phyloP scores from a whole-genome alignment of 345 rosid genomes.

The Sonneratia alba region DNA sequence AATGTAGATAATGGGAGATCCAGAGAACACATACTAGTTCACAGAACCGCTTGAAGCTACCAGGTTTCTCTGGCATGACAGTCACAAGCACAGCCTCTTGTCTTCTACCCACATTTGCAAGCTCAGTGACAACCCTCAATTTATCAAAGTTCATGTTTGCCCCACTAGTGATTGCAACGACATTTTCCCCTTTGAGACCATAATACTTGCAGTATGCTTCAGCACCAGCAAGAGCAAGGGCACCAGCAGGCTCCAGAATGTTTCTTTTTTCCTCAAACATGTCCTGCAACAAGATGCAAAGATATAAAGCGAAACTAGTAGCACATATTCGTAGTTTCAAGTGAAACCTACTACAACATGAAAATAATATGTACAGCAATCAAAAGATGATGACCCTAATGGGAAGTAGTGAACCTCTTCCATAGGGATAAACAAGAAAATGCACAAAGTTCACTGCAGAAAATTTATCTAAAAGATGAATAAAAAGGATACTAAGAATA shows the following conservation, averaged over 20 bases:
- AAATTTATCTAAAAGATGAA: background rate
- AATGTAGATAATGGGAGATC: no score
- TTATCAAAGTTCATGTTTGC: conserved; percentile 97
- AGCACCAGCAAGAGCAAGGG: conserved; percentile 93
- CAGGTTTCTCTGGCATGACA: conserved; percentile 65
- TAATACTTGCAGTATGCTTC: conserved; percentile 96
- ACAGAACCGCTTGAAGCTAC: conserved; percentile 81
- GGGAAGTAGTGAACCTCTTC: background rate
- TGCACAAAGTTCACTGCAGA: background rate
- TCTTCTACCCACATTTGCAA: conserved; percentile 92
- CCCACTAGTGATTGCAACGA: conserved; percentile 88
- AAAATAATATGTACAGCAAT: no score
- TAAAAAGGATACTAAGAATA: no score
- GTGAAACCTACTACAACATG: background rate
- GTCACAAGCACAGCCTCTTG: conserved; percentile 91
- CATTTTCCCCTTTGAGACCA: conserved; percentile 55
- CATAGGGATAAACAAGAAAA: background rate
- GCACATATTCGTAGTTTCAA: background rate
- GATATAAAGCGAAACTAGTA: background rate
- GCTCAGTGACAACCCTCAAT: conserved; percentile 83
- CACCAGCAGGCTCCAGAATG: conserved; percentile 96
- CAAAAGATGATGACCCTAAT: background rate
- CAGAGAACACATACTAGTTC: conserved; percentile 46
- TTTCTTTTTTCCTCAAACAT: conserved; percentile 97
- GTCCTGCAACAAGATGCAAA: conserved; percentile 40